Base-by-base conservation (phyloP, 2,329 filamentous ascomycete genomes). In the Myriosclerotinia scirpicola region DNA sequence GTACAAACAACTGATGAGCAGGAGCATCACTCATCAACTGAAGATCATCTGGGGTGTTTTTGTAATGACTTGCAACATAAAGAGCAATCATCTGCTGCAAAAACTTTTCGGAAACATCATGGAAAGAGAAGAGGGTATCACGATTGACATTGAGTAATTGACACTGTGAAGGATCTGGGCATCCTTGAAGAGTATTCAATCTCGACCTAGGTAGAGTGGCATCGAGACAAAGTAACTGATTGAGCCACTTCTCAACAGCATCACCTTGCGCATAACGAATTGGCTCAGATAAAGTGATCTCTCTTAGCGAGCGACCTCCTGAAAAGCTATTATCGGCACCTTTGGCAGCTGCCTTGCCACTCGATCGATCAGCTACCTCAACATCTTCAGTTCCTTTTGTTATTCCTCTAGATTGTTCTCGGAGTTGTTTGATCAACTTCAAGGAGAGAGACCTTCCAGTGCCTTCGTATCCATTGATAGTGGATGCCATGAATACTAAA, bases 21-120 rank as follows among this genome's bases (percentile, higher is more conserved):
- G 95, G 95, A 0, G 95, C 95, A 78, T 99, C 95, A 69, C 92
- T 97, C 92, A 99, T 96, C 67, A 99, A 85, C 77, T 98, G 95
- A n/a, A 99, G 84, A 75, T 99, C 95, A 74, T 99, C 96, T 0
- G 95, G 95, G 0, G 93, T 92, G 79, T 99, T 99, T 79, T 98
- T 98, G 83, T 99, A 97, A 78, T 97, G 93, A 73, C 92, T 96
- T 38, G 95, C 93, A 38, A 99, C 96, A 74, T 98, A 99, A 2
- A 99, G 85, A 0, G 93, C 93, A 79, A 99, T 94, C 92, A 99
- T 97, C 74, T 97, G 93, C 77, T 99, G 95, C 65, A 99, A 81
- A 80, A 99, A 98, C 76, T 93, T 95, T 78, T 99, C 95, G 2
- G 95, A 96, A 26, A 98, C 92, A 3, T 93, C 92, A 75, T 99